phyloP scores from a whole-genome alignment of 2,329 filamentous ascomycete species.

The Sclerotiophoma versabilis region DNA sequence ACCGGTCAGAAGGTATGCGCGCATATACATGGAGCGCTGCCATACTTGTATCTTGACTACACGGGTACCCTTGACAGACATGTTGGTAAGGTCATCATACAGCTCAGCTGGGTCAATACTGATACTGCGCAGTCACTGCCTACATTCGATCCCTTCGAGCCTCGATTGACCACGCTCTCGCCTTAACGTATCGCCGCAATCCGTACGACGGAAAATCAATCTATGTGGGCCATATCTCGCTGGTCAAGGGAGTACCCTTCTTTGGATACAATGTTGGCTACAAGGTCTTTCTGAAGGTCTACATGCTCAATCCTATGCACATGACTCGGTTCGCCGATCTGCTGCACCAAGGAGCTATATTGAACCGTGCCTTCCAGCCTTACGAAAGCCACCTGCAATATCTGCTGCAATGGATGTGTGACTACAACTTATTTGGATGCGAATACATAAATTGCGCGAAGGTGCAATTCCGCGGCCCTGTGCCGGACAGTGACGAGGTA shows the following conservation, averaged over 20 bases:
- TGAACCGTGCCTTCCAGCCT: slow-evolving; percentile 85
- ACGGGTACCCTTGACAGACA: slow-evolving; percentile 70
- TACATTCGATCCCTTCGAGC: slow-evolving; percentile 81
- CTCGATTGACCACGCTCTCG: slow-evolving; percentile 89
- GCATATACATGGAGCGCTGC: slow-evolving; percentile 94
- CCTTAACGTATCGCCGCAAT: slow-evolving; percentile 82
- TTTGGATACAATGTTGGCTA: slow-evolving; percentile 96
- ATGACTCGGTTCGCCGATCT: slow-evolving; percentile 90
- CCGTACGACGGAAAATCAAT: slow-evolving; percentile 70
- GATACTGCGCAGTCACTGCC: slow-evolving; percentile 64
- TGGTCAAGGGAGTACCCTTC: slow-evolving; percentile 93
- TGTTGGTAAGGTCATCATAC: slow-evolving; percentile 63
- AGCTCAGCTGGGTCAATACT: slow-evolving; percentile 6
- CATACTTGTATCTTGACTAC: slow-evolving; percentile 94
- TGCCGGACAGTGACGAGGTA: slow-evolving; percentile 74
- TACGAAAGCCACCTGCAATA: slow-evolving; percentile 95
- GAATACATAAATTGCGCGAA: slow-evolving; percentile 79
- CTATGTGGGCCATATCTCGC: slow-evolving; percentile 88
- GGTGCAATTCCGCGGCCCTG: slow-evolving; percentile 75
- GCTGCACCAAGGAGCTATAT: slow-evolving; percentile 83
- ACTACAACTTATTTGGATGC: slow-evolving; percentile 97
- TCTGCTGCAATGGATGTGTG: slow-evolving; percentile 94
- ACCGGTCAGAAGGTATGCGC: slow-evolving; percentile 96
- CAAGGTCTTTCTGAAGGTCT: slow-evolving; percentile 90
- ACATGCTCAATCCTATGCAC: slow-evolving; percentile 84